A percentile compares a stretch with the other conserved stretches of the same genome.
phyloP scores from a whole-genome alignment of 805 yeast genomes.

The Ogataea henricii region DNA sequence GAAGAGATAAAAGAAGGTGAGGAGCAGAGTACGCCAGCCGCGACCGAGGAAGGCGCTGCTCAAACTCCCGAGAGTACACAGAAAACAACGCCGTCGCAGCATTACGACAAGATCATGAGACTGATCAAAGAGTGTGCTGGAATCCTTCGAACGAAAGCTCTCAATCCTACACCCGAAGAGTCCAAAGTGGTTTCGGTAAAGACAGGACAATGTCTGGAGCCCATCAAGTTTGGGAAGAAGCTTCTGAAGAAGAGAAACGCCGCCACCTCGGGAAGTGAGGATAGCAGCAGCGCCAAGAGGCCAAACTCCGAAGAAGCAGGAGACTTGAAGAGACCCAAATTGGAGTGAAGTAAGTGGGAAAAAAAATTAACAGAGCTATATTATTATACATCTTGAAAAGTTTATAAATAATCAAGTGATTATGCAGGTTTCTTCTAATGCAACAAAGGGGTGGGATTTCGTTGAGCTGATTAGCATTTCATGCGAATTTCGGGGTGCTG shows the following conservation, averaged over 20 bases:
- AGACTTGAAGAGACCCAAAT: conserved; percentile 26
- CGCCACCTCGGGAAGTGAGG: background rate
- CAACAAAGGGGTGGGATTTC: background rate
- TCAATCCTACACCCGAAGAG: conserved; percentile 57
- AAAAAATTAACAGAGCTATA: background rate
- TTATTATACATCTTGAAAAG: background rate
- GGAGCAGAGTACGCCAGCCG: conserved; percentile 15
- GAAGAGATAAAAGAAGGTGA: conserved; percentile 17
- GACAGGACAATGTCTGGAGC: conserved; percentile 63
- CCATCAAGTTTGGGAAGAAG: conserved; percentile 38
- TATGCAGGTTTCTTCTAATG: background rate
- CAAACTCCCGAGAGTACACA: background rate
- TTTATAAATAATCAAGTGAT: conserved; percentile 2
- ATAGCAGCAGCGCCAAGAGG: conserved; percentile 9
- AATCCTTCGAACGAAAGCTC: conserved; percentile 41
- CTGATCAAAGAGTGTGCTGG: conserved; percentile 52
- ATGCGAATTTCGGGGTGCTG: conserved; percentile 51
- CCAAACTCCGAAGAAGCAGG: conserved; percentile 12
- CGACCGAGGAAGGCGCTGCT: conserved; percentile 4
- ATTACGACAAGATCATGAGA: conserved; percentile 47
- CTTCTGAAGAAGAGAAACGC: conserved; percentile 20
- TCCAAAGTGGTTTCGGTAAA: conserved; percentile 65
- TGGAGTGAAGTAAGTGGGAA: conserved; percentile 10
- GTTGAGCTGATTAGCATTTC: background rate
- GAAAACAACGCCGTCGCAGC: conserved; percentile 19